Evolutionary conservation across 1,284 basidiomycete species (phyloP).

Genomic region (Ganoderma boninense): DNA sequence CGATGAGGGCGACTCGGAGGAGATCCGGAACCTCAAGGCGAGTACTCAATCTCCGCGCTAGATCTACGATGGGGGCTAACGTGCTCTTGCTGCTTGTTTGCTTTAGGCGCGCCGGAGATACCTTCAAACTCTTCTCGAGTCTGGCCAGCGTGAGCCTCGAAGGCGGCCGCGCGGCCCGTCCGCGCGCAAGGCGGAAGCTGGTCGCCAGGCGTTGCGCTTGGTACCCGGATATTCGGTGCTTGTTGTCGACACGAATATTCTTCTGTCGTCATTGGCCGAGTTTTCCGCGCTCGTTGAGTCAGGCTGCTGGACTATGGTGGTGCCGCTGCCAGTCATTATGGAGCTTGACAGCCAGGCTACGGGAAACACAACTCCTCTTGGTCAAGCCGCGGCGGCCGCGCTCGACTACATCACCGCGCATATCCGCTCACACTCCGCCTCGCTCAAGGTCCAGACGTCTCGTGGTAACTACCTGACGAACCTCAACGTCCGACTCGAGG

Average conservation of each 20-base stretch:
- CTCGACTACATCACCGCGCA: constrained; percentile 81
- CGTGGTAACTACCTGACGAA: constrained; percentile 93
- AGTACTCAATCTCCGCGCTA: constrained; percentile 21
- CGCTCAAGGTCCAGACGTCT: constrained; percentile 94
- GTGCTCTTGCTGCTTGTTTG: constrained; percentile 18
- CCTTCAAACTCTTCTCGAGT: constrained; percentile 64
- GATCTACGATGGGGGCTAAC: constrained; percentile 9
- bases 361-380: constrained; percentile 70
- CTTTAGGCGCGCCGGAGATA: constrained; percentile 72
- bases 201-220: constrained; percentile 60
- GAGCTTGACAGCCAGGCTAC: constrained; percentile 89
- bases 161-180: constrained; percentile 45
- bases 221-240: constrained; percentile 90
- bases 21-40: constrained; percentile 84
- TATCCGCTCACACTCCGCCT: constrained; percentile 76
- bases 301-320: constrained; percentile 85
- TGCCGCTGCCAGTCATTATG: constrained; percentile 95
- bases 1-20: constrained; percentile 73
- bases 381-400: constrained; percentile 75
- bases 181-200: constrained; percentile 40
- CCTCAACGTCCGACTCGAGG: constrained; percentile 86
- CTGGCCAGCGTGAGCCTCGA: constrained; percentile 47
- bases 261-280: constrained; percentile 81
- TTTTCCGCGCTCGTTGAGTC: constrained; percentile 84
- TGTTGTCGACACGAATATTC: constrained; percentile 94